Conservation (phyloP, 768 basidiomycete species). For the Arthromyces matolae region DNA sequence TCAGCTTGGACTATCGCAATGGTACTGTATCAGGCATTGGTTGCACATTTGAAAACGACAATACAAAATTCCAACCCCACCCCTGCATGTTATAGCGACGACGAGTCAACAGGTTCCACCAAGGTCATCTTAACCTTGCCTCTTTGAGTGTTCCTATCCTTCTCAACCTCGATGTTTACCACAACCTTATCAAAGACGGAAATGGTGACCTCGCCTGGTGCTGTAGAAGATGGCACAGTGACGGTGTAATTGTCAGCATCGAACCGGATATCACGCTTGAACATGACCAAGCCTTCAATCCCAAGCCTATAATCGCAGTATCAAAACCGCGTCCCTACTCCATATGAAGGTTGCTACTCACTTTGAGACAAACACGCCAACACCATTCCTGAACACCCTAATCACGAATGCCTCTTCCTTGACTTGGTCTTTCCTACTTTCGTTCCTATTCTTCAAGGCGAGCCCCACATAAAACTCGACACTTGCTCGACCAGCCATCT, state of each 20-base stretch:
- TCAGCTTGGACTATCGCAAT: no score
- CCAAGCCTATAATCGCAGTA: slow-evolving; percentile 60
- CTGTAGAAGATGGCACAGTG: slow-evolving; percentile 48
- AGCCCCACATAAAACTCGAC: slow-evolving; percentile 97
- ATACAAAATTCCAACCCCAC: no score
- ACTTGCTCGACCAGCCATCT: slow-evolving; percentile 95
- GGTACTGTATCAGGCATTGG: no score
- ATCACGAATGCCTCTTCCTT: slow-evolving; percentile 90
- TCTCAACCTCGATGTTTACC: slow-evolving; percentile 90
- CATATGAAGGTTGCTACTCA: slow-evolving; percentile 36
- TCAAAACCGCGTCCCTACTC: neutral
- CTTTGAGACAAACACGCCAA: slow-evolving; percentile 96
- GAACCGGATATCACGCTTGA: slow-evolving; percentile 86
- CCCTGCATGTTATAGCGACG: slow-evolving; percentile 36
- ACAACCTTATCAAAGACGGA: slow-evolving; percentile 92
- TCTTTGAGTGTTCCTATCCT: slow-evolving; percentile 90
- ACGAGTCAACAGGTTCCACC: slow-evolving; percentile 60
- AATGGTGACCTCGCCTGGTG: slow-evolving; percentile 48
- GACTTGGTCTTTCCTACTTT: slow-evolving; percentile 43
- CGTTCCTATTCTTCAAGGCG: slow-evolving; percentile 71
- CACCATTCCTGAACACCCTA: slow-evolving; percentile 87
- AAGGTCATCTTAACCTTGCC: slow-evolving; percentile 86
- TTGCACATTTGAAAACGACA: no score
- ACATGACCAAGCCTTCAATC: slow-evolving; percentile 90
- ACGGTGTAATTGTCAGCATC: slow-evolving; percentile 91